Base-by-base conservation (phyloP, 768 basidiomycete genomes). In the Ramaria rubella region DNA sequence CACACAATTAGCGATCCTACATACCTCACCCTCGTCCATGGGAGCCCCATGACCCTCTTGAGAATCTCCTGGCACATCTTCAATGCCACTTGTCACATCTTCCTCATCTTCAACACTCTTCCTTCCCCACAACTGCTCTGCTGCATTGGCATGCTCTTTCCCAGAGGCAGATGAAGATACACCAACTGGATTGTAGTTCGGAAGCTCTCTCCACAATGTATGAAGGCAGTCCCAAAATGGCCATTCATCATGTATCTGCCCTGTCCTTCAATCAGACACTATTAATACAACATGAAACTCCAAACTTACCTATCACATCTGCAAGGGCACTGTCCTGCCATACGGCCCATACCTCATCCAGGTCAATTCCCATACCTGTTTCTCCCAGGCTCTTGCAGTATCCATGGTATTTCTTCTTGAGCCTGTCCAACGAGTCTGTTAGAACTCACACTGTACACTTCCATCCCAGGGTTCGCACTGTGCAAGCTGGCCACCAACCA, bases 191-290 rank as follows among this genome's bases (percentile, higher is more conserved):
- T 68, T 68, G 60, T 67, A 70, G 55, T 63, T 64, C 1, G 69
- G 70, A 24, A 70, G 64, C 52, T 69, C 63, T 8, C 52, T 23
- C 68, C 68, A 69, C 36, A 68, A 64, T 12, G 63, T 21, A 45
- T 70, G 67, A 2, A 70, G 52, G 30, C 64, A 60, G 23, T 65
- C 61, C 65, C 66, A 70, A 62, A 64, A 69, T 26, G 67, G 65
- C 63, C 64, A 70, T 11, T 62, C 33, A 1, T 23, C 19, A 1
- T 23, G 36, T 15, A 67, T 62, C 7, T 23, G 5, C 26, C 29
- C 59, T 61, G 23, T 40, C 30, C 17, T 2, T 17, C 9, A 14
- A 56, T 7, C 24, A 55, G 5, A 6, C 19, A 19, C 4, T 1
- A 2, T 24, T 12, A 15, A 7, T 5, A 30, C 6, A 36, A 27